Percentiles rank a stretch among this genome's conserved stretches.
Conservation (phyloP, 2,329 filamentous ascomycete genomes). For the Colletotrichum melonis region DNA sequence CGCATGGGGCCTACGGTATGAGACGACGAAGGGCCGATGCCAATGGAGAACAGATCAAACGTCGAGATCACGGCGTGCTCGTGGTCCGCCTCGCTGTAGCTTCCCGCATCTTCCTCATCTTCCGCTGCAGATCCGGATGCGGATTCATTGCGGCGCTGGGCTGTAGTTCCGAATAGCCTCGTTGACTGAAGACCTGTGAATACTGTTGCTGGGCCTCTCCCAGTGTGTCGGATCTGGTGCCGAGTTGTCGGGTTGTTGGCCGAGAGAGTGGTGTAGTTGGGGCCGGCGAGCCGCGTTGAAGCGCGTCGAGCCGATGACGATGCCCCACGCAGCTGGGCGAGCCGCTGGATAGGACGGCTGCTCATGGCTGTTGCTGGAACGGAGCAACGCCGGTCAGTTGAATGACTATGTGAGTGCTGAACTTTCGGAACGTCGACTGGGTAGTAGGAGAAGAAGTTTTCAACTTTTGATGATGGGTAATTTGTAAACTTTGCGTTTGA, state of each 20-base stretch:
- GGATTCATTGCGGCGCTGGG: conserved; percentile 17
- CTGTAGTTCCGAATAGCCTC: conserved; percentile 25
- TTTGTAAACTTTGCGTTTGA: conserved; percentile 13
- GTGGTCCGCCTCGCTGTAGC: conserved; percentile 60
- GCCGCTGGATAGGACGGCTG: conserved; percentile 27
- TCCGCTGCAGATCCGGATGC: conserved; percentile 21
- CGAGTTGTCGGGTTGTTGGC: conserved; percentile 10
- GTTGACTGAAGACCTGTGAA: background rate
- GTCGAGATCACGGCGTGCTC: conserved; percentile 65
- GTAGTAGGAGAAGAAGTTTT: background rate
- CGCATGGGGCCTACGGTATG: conserved; percentile 65
- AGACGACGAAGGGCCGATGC: conserved; percentile 62
- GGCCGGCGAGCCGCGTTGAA: conserved; percentile 24
- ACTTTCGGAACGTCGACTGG: no score
- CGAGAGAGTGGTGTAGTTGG: conserved; percentile 2
- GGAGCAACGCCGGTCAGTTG: conserved; percentile 7
- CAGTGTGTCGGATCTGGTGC: background rate
- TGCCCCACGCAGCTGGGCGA: conserved; percentile 31
- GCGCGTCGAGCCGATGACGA: conserved; percentile 26
- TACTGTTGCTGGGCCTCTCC: no score
- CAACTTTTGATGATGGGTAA: background rate
- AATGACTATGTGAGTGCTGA: background rate
- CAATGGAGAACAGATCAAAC: conserved; percentile 63
- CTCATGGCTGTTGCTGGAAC: conserved; percentile 22
- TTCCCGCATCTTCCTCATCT: conserved; percentile 49